These are phyloP conservation scores for Quillaja saponaria DNA, from an alignment of 306 rosid genomes.

Conservation along the genomic window DNA sequence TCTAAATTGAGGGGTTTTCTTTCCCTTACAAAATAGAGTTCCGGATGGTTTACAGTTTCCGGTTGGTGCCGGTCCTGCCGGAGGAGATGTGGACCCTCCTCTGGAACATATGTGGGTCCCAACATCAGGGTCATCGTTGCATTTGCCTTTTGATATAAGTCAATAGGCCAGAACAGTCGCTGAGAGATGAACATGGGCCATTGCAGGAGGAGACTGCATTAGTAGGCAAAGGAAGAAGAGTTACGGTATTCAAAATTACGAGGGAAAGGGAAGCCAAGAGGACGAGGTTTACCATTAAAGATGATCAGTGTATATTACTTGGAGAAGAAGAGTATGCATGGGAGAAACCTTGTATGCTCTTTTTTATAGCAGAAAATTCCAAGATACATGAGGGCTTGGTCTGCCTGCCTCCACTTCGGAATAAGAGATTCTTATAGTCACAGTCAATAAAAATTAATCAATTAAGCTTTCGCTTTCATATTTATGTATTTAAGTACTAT, in stretches of 20 bases:
- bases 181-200: constrained; percentile 31
- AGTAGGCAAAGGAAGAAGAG: constrained; percentile 8
- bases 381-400: too few relatives aligned
- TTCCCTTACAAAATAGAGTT: not conserved
- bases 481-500: too few relatives aligned
- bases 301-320: too few relatives aligned
- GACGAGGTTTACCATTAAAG: not conserved
- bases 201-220: constrained; percentile 43
- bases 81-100: not conserved
- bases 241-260: constrained; percentile 1
- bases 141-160: constrained; percentile 46
- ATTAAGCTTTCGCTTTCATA: too few relatives aligned
- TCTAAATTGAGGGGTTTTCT: not conserved
- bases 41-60: constrained; percentile 10
- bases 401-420: too few relatives aligned
- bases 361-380: too few relatives aligned
- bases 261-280: constrained; percentile 5
- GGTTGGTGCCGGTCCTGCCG: not conserved
- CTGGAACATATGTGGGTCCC: constrained; percentile 34
- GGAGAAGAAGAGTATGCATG: too few relatives aligned
- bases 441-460: too few relatives aligned
- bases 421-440: too few relatives aligned
- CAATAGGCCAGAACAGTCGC: constrained; percentile 50
- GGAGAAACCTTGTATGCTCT: too few relatives aligned
- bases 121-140: constrained; percentile 48